Evolutionary conservation across 1,284 basidiomycete genomes (phyloP).

Genomic region (Puccinia polysora): DNA sequence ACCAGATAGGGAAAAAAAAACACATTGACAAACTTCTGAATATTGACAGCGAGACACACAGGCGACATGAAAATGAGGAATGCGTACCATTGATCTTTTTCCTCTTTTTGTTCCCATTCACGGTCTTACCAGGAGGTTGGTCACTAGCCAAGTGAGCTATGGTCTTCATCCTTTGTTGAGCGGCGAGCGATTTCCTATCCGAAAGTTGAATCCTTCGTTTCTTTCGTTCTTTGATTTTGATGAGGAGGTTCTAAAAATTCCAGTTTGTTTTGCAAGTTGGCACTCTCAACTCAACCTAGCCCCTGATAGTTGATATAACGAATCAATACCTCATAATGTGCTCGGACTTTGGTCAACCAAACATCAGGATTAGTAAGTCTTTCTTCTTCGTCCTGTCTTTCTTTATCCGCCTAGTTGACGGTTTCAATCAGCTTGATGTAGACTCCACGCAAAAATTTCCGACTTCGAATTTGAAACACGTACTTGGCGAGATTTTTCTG

Average conservation of each 20-base stretch:
- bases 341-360: slow-evolving; percentile 35
- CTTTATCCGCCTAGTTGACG: slow-evolving; percentile 23
- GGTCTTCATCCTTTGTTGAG: slow-evolving; percentile 94
- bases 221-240: slow-evolving; percentile 76
- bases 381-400: slow-evolving; percentile 31
- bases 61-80: slow-evolving; percentile 7
- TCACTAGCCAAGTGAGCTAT: slow-evolving; percentile 81
- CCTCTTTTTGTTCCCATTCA: slow-evolving; percentile 63
- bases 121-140: slow-evolving; percentile 52
- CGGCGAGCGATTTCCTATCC: slow-evolving; percentile 87
- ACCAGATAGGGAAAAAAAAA: too few species aligned
- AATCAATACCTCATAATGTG: slow-evolving; percentile 33
- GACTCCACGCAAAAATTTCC: not conserved
- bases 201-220: slow-evolving; percentile 75
- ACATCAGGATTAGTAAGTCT: slow-evolving; percentile 23
- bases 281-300: not conserved
- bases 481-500: slow-evolving; percentile 62
- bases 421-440: not conserved
- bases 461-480: not conserved
- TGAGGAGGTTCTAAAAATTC: slow-evolving; percentile 65
- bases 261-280: not conserved
- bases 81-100: slow-evolving; percentile 62
- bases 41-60: not conserved
- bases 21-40: not conserved
- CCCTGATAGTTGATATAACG: not conserved